Evolutionary conservation across 306 rosid genomes (phyloP).

Genomic region (Casuarina equisetifolia): DNA sequence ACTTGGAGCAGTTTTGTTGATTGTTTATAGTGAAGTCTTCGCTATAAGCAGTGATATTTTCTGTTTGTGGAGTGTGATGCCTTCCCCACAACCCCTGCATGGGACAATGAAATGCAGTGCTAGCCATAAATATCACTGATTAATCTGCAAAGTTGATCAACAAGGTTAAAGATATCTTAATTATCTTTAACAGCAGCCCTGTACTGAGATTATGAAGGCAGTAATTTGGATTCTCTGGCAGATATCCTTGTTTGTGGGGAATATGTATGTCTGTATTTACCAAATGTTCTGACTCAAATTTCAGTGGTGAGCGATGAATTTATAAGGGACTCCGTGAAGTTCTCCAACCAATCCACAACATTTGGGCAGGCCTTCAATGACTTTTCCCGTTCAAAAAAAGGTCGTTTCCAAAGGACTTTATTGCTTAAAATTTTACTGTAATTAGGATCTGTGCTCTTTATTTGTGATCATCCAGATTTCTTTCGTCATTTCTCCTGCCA

Average conservation of each 20-base stretch:
- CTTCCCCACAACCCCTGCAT: no score
- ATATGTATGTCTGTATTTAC: conserved; percentile 19
- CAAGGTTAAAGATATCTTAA: background rate
- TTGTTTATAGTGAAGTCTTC: background rate
- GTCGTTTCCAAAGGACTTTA: conserved; percentile 39
- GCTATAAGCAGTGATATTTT: background rate
- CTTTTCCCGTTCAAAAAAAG: conserved; percentile 58
- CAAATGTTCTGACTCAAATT: conserved; percentile 28
- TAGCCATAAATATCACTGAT: no score
- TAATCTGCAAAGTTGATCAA: background rate
- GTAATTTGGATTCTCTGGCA: background rate
- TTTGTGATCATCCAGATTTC: background rate
- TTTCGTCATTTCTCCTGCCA: background rate
- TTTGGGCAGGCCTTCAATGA: conserved; percentile 82
- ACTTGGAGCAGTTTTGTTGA: background rate
- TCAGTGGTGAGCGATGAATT: conserved; percentile 84
- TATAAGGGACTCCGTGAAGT: conserved; percentile 74
- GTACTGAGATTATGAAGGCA: background rate
- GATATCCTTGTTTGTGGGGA: conserved; percentile 5
- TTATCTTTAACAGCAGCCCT: background rate
- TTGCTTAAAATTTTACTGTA: background rate
- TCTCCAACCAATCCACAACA: conserved; percentile 75
- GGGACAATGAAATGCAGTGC: no score
- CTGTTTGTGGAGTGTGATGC: background rate
- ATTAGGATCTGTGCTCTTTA: background rate